These are phyloP conservation scores for Rhodotorula glutinis DNA, from an alignment of 1,284 basidiomycete genomes.

Conservation along the genomic window DNA sequence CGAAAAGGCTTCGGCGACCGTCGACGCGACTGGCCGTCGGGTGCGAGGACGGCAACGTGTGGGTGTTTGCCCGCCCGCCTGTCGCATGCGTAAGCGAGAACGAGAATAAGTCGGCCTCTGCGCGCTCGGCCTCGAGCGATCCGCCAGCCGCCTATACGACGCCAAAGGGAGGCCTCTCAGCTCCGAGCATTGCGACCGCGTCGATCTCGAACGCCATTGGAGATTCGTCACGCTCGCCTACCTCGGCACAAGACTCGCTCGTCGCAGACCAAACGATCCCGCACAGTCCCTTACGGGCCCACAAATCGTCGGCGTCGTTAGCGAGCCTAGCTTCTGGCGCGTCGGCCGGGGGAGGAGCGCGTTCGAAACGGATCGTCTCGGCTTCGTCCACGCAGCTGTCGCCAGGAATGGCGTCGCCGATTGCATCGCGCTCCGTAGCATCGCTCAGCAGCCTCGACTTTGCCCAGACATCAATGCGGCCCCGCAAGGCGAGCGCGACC, in stretches of 20 bases:
- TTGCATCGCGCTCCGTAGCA: background rate
- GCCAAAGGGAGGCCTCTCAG: no score
- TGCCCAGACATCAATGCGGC: slow-evolving; percentile 1
- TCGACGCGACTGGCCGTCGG: slow-evolving; percentile 24
- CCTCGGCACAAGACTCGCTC: background rate
- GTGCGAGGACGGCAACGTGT: slow-evolving; percentile 29
- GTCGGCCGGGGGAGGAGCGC: background rate
- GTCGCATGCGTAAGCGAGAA: no score
- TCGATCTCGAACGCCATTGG: no score
- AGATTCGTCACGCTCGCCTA: background rate
- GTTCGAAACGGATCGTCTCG: background rate
- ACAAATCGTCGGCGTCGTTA: slow-evolving; percentile 7
- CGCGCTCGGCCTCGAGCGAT: no score
- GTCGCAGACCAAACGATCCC: background rate
- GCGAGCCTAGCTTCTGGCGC: slow-evolving; percentile 12
- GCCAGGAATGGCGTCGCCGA: background rate
- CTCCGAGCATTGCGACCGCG: no score
- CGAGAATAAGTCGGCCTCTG: no score
- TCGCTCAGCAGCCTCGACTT: slow-evolving; percentile 3
- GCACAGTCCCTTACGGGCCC: background rate
- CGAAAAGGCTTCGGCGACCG: background rate
- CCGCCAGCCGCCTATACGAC: no score
- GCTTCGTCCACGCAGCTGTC: slow-evolving; percentile 1
- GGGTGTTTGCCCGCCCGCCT: slow-evolving; percentile 29
- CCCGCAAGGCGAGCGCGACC: slow-evolving; percentile 37